phyloP scores from a whole-genome alignment of 768 basidiomycete genomes.

The Serendipita sp. region DNA sequence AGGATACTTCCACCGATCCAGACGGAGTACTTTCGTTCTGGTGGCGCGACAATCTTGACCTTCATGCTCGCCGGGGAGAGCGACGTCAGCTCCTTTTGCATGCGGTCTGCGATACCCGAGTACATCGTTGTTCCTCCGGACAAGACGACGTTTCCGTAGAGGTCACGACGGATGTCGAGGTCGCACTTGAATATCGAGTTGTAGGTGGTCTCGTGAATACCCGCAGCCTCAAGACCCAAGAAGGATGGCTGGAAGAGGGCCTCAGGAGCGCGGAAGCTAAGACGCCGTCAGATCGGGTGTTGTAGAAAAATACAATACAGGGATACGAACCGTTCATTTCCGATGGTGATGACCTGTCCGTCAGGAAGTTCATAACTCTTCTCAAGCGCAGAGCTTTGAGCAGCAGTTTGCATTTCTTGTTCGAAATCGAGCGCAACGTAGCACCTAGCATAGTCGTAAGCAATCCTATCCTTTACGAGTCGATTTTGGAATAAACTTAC shows the following conservation, averaged over 20 bases:
- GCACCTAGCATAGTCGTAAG: conserved; percentile 21
- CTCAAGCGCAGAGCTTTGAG: conserved; percentile 48
- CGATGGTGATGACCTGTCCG: conserved; percentile 58
- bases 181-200: conserved; percentile 86
- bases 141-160: conserved; percentile 53
- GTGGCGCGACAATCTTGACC: conserved; percentile 51
- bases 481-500: conserved; percentile 26
- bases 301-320: conserved; percentile 26
- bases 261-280: conserved; percentile 73
- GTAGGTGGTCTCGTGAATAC: conserved; percentile 76
- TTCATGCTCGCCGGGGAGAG: conserved; percentile 11
- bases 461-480: conserved; percentile 30
- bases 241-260: conserved; percentile 88
- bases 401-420: conserved; percentile 56
- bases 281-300: not conserved
- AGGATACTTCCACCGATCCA: conserved; percentile 38
- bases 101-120: conserved; percentile 50
- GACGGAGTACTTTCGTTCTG: conserved; percentile 57
- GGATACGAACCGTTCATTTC: conserved; percentile 56
- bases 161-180: conserved; percentile 68
- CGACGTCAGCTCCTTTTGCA: conserved; percentile 61
- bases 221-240: conserved; percentile 59
- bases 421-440: conserved; percentile 61
- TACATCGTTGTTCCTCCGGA: conserved; percentile 54
- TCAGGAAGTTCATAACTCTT: conserved; percentile 60